Evolutionary conservation across 805 yeast genomes (phyloP).

Genomic region (Hanseniaspora clermontiae): DNA sequence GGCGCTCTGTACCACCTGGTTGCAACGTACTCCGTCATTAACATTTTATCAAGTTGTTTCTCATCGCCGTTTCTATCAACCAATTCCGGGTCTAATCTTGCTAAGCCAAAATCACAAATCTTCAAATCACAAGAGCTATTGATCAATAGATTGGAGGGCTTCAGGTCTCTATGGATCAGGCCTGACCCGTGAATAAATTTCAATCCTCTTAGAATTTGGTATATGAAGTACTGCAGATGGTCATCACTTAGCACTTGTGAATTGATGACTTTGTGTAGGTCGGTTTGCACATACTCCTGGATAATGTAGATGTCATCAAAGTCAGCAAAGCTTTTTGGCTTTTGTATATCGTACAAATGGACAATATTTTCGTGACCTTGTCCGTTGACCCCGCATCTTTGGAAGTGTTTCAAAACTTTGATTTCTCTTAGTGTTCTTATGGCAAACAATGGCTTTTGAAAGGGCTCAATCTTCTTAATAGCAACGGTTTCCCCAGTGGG

Average conservation of each 20-base stretch:
- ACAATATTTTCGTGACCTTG: constrained; percentile 72
- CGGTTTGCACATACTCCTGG: constrained; percentile 83
- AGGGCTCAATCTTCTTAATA: constrained; percentile 86
- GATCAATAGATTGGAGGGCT: constrained; percentile 74
- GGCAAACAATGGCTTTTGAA: constrained; percentile 78
- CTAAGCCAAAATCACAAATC: constrained; percentile 88
- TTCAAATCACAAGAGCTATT: constrained; percentile 90
- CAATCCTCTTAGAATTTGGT: constrained; percentile 80
- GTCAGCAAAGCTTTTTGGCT: constrained; percentile 60
- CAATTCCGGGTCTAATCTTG: constrained; percentile 33
- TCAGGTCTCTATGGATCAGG: constrained; percentile 83
- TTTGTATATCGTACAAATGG: constrained; percentile 75
- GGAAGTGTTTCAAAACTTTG: constrained; percentile 76
- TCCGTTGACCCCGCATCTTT: constrained; percentile 20
- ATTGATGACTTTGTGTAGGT: constrained; percentile 65
- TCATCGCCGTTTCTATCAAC: constrained; percentile 22
- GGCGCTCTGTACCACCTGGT: constrained; percentile 98
- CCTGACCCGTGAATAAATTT: constrained; percentile 90
- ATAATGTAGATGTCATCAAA: constrained; percentile 81
- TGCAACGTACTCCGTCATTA: constrained; percentile 93
- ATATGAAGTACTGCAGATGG: constrained; percentile 85
- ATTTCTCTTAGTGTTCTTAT: constrained; percentile 80
- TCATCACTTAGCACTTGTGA: constrained; percentile 79
- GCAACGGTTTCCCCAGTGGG: constrained; percentile 88
- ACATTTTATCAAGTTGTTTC: constrained; percentile 15